Conservation (phyloP, 2,329 filamentous ascomycete species). For the Microdochium paspali region DNA sequence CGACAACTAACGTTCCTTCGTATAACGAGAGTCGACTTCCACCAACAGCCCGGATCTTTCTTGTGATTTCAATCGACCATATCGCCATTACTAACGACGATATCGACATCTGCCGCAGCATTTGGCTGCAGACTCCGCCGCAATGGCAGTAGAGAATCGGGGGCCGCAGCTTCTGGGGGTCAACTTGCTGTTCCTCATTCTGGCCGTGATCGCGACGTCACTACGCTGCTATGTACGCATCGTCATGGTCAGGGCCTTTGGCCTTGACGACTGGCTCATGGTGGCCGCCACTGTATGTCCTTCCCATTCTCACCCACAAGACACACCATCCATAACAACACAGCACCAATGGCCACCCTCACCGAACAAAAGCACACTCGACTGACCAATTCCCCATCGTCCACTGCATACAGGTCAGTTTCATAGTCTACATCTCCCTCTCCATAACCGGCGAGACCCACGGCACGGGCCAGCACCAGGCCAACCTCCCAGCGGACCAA, state of each 20-base stretch:
- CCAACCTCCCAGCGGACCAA: not conserved
- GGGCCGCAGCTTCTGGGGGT: conserved; percentile 23
- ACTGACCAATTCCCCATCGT: too few species aligned
- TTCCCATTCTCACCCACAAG: not conserved
- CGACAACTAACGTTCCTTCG: too few species aligned
- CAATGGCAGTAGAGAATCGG: conserved; percentile 16
- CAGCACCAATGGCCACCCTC: too few species aligned
- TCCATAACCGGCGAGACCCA: conserved; percentile 1
- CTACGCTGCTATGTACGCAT: conserved; percentile 25
- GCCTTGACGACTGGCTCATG: conserved; percentile 29
- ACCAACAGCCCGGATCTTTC: too few species aligned
- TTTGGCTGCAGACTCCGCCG: not conserved
- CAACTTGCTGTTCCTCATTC: conserved; percentile 16
- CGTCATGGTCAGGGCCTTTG: conserved; percentile 25
- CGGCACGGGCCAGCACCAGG: conserved; percentile 2
- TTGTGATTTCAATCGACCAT: too few species aligned
- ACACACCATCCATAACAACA: too few species aligned
- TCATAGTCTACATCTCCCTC: conserved; percentile 1
- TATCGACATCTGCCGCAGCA: too few species aligned
- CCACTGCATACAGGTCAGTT: not conserved
- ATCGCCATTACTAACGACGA: too few species aligned
- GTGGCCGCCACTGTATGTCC: conserved; percentile 19
- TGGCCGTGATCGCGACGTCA: conserved; percentile 15
- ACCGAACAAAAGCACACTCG: too few species aligned
- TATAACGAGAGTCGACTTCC: too few species aligned